phyloP scores from a whole-genome alignment of 345 rosid species.

The Sonneratia alba region DNA sequence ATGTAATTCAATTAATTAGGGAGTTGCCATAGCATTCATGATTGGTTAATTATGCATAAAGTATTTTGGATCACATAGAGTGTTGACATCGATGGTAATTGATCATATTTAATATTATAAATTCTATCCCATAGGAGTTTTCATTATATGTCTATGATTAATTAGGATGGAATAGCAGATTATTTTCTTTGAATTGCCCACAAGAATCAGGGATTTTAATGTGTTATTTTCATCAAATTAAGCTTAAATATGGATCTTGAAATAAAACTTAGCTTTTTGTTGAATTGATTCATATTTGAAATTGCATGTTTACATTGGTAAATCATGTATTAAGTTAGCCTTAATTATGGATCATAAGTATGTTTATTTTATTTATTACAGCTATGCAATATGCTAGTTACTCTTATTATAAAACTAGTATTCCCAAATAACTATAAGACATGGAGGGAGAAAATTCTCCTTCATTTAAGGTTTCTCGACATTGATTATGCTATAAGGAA shows the following conservation, averaged over 20 bases:
- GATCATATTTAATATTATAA: no score
- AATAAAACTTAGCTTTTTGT: not conserved
- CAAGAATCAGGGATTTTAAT: not conserved
- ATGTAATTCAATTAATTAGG: no score
- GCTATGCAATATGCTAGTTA: not conserved
- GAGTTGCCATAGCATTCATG: no score
- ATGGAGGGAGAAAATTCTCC: not conserved
- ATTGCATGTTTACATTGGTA: not conserved
- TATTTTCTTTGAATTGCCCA: not conserved
- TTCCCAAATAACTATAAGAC: not conserved
- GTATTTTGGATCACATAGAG: no score
- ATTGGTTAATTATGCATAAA: no score
- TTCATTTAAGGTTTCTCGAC: not conserved
- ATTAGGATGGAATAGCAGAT: no score
- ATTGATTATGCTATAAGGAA: constrained; percentile 1
- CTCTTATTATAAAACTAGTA: not conserved
- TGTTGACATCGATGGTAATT: no score
- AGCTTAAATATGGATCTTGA: not conserved
- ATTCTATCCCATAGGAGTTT: no score
- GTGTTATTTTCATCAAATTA: not conserved
- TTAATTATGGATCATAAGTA: not conserved
- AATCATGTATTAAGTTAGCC: not conserved
- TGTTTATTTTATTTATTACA: not conserved
- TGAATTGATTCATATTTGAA: not conserved
- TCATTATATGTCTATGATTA: no score